phyloP scores from a whole-genome alignment of 306 rosid species.

The Lathyrus aphaca region DNA sequence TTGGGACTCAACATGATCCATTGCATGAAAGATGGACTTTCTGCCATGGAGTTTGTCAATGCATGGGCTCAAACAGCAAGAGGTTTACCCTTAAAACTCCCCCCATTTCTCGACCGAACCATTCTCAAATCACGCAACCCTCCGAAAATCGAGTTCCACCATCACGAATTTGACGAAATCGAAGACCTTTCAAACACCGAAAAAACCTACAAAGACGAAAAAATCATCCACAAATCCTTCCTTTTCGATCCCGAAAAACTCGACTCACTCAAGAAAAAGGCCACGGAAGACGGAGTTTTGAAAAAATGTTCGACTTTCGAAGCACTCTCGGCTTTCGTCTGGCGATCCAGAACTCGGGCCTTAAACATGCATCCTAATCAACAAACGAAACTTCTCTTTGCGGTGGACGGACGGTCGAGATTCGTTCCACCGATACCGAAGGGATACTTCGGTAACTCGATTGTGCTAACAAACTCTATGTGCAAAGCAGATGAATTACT shows the following conservation, averaged over 20 bases:
- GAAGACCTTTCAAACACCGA: slow-evolving; percentile 61
- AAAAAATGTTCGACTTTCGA: slow-evolving; percentile 63
- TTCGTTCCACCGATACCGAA: slow-evolving; percentile 70
- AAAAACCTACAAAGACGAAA: slow-evolving; percentile 55
- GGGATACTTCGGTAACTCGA: slow-evolving; percentile 76
- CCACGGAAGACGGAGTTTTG: slow-evolving; percentile 58
- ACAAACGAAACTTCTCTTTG: slow-evolving; percentile 75
- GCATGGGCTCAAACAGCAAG: slow-evolving; percentile 76
- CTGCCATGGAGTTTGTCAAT: slow-evolving; percentile 73
- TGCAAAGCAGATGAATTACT: slow-evolving; percentile 61
- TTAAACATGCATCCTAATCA: slow-evolving; percentile 66
- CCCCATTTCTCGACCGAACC: slow-evolving; percentile 66
- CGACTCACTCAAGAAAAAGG: slow-evolving; percentile 58
- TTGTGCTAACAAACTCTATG: slow-evolving; percentile 64
- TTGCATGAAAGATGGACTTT: slow-evolving; percentile 71
- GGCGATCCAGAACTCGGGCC: slow-evolving; percentile 77
- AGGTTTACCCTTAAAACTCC: slow-evolving; percentile 56
- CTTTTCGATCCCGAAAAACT: slow-evolving; percentile 60
- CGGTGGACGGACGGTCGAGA: slow-evolving; percentile 73
- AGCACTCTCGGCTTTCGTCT: slow-evolving; percentile 78
- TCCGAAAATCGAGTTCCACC: slow-evolving; percentile 59
- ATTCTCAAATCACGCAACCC: slow-evolving; percentile 71
- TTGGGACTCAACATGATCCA: slow-evolving; percentile 67
- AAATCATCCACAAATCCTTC: slow-evolving; percentile 60
- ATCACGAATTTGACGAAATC: slow-evolving; percentile 67